phyloP scores from a whole-genome alignment of 2,329 filamentous ascomycete genomes.

The Aspergillus neoniger region DNA sequence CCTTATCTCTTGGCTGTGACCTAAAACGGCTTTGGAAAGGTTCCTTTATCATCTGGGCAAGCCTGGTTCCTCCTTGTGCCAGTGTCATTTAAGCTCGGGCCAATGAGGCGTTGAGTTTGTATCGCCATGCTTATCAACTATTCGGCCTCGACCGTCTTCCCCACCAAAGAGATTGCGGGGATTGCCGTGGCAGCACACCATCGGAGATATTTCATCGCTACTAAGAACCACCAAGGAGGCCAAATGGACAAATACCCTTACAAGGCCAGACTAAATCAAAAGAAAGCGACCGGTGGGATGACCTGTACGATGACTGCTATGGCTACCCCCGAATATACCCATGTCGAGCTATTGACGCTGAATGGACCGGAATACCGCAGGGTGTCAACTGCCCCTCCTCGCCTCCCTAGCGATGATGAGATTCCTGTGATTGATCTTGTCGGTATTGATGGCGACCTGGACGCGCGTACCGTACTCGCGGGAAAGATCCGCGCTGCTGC shows the following conservation, averaged over 20 bases:
- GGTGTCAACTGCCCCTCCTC: constrained; percentile 45
- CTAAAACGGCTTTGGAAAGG: too few species aligned
- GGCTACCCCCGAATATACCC: constrained; percentile 27
- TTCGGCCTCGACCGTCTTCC: too few species aligned
- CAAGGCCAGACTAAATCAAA: too few species aligned
- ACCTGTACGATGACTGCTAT: not conserved
- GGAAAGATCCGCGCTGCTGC: constrained; percentile 49
- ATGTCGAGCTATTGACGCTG: constrained; percentile 49
- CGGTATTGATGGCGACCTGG: constrained; percentile 38
- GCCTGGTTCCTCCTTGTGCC: not conserved
- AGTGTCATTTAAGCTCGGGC: not conserved
- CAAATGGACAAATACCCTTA: not conserved
- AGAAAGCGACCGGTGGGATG: not conserved
- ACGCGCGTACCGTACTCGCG: constrained; percentile 45
- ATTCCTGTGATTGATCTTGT: constrained; percentile 59
- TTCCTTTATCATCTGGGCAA: not conserved
- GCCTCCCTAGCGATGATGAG: constrained; percentile 46
- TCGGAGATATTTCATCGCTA: too few species aligned
- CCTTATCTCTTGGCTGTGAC: not conserved
- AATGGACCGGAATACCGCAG: constrained; percentile 49
- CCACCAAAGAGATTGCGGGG: too few species aligned
- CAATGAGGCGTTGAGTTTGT: not conserved
- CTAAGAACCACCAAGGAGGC: too few species aligned
- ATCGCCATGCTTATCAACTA: too few species aligned
- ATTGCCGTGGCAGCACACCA: too few species aligned